These are phyloP conservation scores for Elasticomyces elasticus DNA, from an alignment of 495 filamentous ascomycete genomes.

Conservation along the genomic window DNA sequence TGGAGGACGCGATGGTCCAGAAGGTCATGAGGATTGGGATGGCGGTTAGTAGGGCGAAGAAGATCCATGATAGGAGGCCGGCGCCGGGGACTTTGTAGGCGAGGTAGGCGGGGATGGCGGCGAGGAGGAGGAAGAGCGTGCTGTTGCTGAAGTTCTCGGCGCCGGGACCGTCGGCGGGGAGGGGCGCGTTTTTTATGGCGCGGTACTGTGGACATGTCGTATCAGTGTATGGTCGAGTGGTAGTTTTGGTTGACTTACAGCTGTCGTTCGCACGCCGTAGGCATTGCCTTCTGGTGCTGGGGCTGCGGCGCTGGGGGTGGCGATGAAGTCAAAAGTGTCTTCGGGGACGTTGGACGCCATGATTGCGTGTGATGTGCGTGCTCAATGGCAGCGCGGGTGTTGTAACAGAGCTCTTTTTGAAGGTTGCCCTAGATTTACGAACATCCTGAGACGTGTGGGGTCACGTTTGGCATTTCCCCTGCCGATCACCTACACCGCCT, in stretches of 20 bases:
- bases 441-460: too few species aligned
- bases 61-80: constrained; percentile 62
- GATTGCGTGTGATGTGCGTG: not conserved
- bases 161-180: constrained; percentile 67
- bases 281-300: constrained; percentile 51
- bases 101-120: constrained; percentile 55
- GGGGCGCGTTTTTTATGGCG: constrained; percentile 68
- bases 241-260: constrained; percentile 40
- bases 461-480: too few species aligned
- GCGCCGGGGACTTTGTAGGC: constrained; percentile 58
- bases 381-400: not conserved
- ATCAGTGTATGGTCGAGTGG: not conserved
- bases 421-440: too few species aligned
- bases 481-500: too few species aligned
- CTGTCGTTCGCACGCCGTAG: constrained; percentile 65
- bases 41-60: constrained; percentile 55
- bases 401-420: too few species aligned
- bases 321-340: constrained; percentile 62
- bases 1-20: constrained; percentile 57
- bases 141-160: constrained; percentile 60
- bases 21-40: constrained; percentile 60
- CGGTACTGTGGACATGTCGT: constrained; percentile 46
- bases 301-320: constrained; percentile 57
- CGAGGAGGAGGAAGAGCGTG: constrained; percentile 48
- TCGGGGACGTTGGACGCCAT: constrained; percentile 33